Conservation (phyloP, 305 asterid species). For the Fraxinus angustifolia region DNA sequence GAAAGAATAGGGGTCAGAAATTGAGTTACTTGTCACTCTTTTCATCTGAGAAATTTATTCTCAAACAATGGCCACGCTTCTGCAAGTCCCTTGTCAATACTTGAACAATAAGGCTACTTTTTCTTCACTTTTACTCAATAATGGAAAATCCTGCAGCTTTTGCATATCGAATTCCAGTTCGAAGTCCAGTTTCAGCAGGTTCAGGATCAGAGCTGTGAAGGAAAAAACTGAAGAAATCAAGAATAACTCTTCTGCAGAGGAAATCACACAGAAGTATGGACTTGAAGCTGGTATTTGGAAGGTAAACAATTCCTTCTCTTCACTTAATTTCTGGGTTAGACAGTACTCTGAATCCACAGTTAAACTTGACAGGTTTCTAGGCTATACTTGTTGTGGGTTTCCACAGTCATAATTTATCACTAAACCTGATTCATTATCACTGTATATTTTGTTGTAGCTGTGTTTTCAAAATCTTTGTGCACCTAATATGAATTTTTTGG, state of each 20-base stretch:
- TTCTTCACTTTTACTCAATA: constrained; percentile 20
- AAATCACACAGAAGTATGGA: constrained; percentile 73
- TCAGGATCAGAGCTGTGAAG: constrained; percentile 66
- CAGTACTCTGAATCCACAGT: background rate
- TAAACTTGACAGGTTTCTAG: background rate
- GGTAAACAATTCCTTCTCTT: constrained; percentile 33
- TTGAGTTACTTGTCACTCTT: constrained; percentile 43
- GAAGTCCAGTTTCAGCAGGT: constrained; percentile 33
- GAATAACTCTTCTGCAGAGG: constrained; percentile 62
- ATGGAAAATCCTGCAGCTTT: constrained; percentile 25
- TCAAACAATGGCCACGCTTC: constrained; percentile 43
- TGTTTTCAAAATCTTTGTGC: background rate
- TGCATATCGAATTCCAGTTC: constrained; percentile 20
- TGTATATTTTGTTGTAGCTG: background rate
- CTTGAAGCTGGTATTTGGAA: constrained; percentile 96
- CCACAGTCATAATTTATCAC: background rate
- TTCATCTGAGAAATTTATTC: constrained; percentile 14
- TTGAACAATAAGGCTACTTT: constrained; percentile 21
- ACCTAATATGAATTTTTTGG: background rate
- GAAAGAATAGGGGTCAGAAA: constrained; percentile 30
- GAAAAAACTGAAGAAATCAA: constrained; percentile 69
- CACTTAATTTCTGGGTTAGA: background rate
- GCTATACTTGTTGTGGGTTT: background rate
- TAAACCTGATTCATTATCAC: background rate
- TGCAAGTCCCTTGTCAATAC: constrained; percentile 37